Conservation (phyloP, 2,329 filamentous ascomycete species). For the Cladosporium oxysporum region DNA sequence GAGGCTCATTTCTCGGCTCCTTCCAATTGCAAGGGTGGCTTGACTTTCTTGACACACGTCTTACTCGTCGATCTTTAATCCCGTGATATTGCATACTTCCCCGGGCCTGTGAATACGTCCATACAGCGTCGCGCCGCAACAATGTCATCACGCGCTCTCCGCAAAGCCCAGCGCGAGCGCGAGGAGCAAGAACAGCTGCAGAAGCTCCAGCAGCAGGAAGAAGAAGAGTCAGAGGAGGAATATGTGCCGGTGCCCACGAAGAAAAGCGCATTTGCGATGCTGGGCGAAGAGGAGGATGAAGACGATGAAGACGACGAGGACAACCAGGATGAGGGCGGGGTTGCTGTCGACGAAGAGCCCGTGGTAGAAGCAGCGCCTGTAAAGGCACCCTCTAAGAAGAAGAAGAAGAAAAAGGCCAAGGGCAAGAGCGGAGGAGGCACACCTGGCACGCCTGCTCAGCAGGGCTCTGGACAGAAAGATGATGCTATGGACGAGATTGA, state of each 20-base stretch:
- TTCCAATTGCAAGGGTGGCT: not conserved
- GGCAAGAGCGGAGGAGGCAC: constrained; percentile 47
- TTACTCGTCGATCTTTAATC: not conserved
- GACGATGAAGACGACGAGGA: constrained; percentile 36
- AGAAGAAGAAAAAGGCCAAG: constrained; percentile 64
- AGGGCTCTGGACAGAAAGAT: constrained; percentile 16
- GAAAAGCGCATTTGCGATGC: constrained; percentile 50
- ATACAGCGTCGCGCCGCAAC: not conserved
- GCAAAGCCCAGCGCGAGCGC: constrained; percentile 63
- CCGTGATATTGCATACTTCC: not conserved
- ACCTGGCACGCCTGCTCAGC: constrained; percentile 30
- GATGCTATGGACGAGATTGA: constrained; percentile 65
- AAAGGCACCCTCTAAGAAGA: constrained; percentile 42
- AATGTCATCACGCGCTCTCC: constrained; percentile 66
- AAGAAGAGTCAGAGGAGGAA: constrained; percentile 44
- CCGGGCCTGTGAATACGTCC: not conserved
- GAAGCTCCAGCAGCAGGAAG: constrained; percentile 37
- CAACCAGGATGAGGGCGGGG: constrained; percentile 31
- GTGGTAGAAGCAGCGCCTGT: constrained; percentile 38
- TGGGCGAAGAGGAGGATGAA: constrained; percentile 44
- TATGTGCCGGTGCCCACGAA: constrained; percentile 32
- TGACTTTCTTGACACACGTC: not conserved
- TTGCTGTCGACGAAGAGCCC: constrained; percentile 25
- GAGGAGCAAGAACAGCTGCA: constrained; percentile 56
- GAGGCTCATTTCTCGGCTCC: not conserved